phyloP scores from a whole-genome alignment of 2,329 filamentous ascomycete species.

The Trichoderma semiorbis region DNA sequence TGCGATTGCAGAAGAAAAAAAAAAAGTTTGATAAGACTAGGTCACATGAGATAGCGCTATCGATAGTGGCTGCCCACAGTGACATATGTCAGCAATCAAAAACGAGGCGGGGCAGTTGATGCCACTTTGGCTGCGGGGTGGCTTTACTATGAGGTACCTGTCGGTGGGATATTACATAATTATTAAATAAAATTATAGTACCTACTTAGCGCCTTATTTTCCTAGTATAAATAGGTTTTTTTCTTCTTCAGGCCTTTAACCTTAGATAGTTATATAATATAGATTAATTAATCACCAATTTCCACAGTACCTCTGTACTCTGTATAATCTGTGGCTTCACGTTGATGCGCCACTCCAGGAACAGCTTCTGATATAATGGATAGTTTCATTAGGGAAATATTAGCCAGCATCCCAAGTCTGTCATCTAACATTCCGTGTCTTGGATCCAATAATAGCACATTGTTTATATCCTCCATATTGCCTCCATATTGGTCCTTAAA shows the following conservation, averaged over 20 bases:
- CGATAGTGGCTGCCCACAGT: slow-evolving; percentile 15
- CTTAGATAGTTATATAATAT: no score
- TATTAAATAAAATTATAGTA: no score
- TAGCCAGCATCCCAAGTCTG: no score
- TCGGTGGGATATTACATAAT: no score
- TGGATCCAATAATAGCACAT: not conserved
- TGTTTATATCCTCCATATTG: not conserved
- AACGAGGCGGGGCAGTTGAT: not conserved
- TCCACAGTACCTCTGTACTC: no score
- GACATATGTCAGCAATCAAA: not conserved
- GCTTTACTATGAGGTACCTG: not conserved
- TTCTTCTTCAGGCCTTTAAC: no score
- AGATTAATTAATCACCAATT: no score
- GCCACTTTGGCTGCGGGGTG: not conserved
- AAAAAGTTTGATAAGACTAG: slow-evolving; percentile 32
- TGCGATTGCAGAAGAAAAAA: slow-evolving; percentile 26
- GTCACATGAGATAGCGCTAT: slow-evolving; percentile 17
- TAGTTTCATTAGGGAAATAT: not conserved
- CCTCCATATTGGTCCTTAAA: no score
- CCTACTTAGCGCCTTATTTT: no score
- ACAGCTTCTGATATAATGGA: not conserved
- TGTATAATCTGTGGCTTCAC: not conserved
- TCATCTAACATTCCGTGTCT: not conserved
- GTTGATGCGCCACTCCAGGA: not conserved
- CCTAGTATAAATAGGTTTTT: no score